phyloP scores from a whole-genome alignment of 768 basidiomycete genomes.

The Infundibulicybe gibba region DNA sequence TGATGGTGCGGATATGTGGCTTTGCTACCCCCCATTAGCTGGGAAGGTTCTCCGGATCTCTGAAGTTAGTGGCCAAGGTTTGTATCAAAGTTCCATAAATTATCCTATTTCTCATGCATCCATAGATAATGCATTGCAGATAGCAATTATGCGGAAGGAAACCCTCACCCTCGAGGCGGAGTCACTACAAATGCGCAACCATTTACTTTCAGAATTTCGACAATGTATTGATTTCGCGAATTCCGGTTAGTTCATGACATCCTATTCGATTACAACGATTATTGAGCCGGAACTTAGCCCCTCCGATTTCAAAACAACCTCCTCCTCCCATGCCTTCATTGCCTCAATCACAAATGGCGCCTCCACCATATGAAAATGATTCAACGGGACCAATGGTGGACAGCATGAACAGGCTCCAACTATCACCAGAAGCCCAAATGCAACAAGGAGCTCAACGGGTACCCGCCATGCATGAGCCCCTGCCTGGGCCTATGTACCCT shows the following conservation, averaged over 20 bases:
- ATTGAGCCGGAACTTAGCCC: constrained; percentile 31
- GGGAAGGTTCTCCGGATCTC: constrained; percentile 85
- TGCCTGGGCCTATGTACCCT: constrained; percentile 13
- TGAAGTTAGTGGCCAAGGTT: constrained; percentile 60
- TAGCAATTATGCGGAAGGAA: constrained; percentile 89
- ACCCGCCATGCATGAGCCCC: constrained; percentile 18
- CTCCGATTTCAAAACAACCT: constrained; percentile 57
- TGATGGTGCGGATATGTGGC: constrained; percentile 80
- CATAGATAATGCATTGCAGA: constrained; percentile 67
- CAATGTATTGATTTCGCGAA: constrained; percentile 85
- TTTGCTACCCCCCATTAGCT: constrained; percentile 92
- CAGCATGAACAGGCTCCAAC: constrained; percentile 14
- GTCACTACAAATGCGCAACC: constrained; percentile 55
- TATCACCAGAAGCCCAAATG: constrained; percentile 23
- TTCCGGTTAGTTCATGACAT: constrained; percentile 49
- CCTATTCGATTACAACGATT: constrained; percentile 1
- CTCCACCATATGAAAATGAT: constrained; percentile 10
- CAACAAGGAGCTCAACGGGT: constrained; percentile 21
- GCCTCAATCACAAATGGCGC: constrained; percentile 4
- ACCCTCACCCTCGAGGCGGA: constrained; percentile 63
- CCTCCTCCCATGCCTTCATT: constrained; percentile 21
- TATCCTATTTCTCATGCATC: too few relatives aligned
- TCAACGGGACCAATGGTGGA: constrained; percentile 10
- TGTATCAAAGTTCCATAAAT: constrained; percentile 13
- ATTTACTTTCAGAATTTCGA: constrained; percentile 63